These are phyloP conservation scores for Sorghum bicolor DNA, from an alignment of 176 grass and related monocot species.

Conservation along the genomic window DNA sequence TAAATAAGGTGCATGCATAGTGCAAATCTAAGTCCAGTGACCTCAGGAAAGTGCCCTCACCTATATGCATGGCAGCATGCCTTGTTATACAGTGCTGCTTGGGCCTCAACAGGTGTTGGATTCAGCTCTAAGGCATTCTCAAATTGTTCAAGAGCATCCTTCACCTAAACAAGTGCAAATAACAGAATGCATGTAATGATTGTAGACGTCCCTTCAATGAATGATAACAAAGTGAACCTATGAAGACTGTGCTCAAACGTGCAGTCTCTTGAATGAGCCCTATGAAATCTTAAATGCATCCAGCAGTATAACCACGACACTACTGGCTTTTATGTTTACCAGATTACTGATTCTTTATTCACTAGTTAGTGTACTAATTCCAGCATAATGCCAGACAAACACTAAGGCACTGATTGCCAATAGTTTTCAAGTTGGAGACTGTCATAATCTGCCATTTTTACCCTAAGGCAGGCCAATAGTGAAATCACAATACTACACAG, in stretches of 20 bases:
- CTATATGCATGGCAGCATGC: conserved; percentile 97
- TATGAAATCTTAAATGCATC: neutral
- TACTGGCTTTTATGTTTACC: neutral
- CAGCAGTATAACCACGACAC: neutral
- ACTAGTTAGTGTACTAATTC: neutral
- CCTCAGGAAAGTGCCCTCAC: conserved; percentile 35
- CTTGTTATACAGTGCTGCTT: conserved; percentile 94
- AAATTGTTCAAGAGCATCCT: conserved; percentile 78
- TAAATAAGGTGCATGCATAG: neutral
- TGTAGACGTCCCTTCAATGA: neutral
- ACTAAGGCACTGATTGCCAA: neutral
- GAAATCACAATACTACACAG: neutral
- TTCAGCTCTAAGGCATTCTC: conserved; percentile 72
- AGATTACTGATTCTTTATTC: conserved; percentile 7
- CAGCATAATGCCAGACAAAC: conserved; percentile 6
- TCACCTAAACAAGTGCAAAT: conserved; percentile 58
- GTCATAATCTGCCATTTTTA: neutral
- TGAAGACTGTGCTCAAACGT: conserved; percentile 1
- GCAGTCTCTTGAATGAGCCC: neutral
- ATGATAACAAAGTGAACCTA: neutral
- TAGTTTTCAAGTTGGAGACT: conserved; percentile 3
- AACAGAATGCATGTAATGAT: conserved; percentile 14
- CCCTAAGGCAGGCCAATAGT: neutral
- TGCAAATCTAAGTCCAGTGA: neutral
- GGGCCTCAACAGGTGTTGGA: conserved; percentile 80